Evolutionary conservation across 257 asterid genomes (phyloP).

Genomic region (Lycium barbarum): DNA sequence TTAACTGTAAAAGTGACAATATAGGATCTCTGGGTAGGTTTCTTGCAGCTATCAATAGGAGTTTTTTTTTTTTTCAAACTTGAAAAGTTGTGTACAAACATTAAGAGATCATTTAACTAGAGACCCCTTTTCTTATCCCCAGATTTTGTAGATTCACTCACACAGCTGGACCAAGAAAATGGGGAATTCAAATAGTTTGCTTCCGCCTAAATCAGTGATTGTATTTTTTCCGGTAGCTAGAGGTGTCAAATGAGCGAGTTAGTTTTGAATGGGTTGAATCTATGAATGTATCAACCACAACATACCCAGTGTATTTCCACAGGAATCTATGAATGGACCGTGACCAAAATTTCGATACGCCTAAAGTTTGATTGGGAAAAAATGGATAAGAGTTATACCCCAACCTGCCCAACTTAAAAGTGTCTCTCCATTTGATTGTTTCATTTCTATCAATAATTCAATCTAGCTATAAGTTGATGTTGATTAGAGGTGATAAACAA

Average conservation of each 20-base stretch:
- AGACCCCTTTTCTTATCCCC: conserved; percentile 15
- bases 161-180: background rate
- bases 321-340: too few relatives aligned
- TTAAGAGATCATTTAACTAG: conserved; percentile 15
- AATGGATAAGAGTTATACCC: too few relatives aligned
- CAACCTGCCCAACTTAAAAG: too few relatives aligned
- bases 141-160: conserved; percentile 20
- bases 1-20: background rate
- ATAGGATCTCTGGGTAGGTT: conserved; percentile 27
- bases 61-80: background rate
- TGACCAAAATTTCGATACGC: too few relatives aligned
- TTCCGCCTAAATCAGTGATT: background rate
- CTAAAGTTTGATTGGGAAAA: too few relatives aligned
- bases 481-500: too few relatives aligned
- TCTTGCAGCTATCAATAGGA: conserved; percentile 21
- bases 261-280: background rate
- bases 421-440: too few relatives aligned
- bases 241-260: background rate
- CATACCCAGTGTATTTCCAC: too few relatives aligned
- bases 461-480: too few relatives aligned
- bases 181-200: conserved; percentile 5
- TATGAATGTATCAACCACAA: too few relatives aligned
- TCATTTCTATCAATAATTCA: too few relatives aligned
- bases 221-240: background rate
- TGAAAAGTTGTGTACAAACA: conserved; percentile 22